Base-by-base conservation (phyloP, 768 basidiomycete genomes). In the Termitomyces titanicus region DNA sequence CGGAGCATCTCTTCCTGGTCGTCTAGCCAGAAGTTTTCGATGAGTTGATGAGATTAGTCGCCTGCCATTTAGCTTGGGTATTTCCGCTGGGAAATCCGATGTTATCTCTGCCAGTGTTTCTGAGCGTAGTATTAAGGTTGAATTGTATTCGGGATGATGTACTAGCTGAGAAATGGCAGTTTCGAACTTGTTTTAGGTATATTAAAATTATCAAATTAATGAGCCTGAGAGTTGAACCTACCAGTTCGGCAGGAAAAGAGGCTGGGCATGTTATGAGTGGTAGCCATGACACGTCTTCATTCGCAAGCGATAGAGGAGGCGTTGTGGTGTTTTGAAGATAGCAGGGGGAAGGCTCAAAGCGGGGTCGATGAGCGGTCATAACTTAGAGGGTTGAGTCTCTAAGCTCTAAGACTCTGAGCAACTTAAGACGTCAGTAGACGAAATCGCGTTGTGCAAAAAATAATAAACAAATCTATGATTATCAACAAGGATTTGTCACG, bases 61-160 rank as follows among this genome's bases (percentile, higher is more conserved):
- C 17, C 64, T 56, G 0, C 71, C 78, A 2, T 72, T 63, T 22
- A 86, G 58, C 1, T 33, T 37, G 0, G 80, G 79, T 6, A 78
- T 55, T 0, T 58, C 34, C 1, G 54, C 13, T 0, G 77, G 74
- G 40, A 78, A 68, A 8, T 72, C 63, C 5, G 62, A 61, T 7
- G 61, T 67, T 22, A 66, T 60, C 43, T 84, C 78, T 6, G 67
- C 65, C 18, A 89, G 47, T 3, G 79, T 80, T 37, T 96, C 91
- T 0, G 94, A 89, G 2, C 95, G 83, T 17, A 98, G 74, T 54
- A 98, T 96, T 25, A 96, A 79, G 0, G 91, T 89, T 0, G 92
- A 93, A 65, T 95, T 96, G 67, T 92, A 92, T 65, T 98, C 95
- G 6, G 95, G 95, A 65, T 96, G 93, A 35, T 89, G 80, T 7